These are phyloP conservation scores for Candida odintsovae DNA, from an alignment of 805 yeast species.

Conservation along the genomic window DNA sequence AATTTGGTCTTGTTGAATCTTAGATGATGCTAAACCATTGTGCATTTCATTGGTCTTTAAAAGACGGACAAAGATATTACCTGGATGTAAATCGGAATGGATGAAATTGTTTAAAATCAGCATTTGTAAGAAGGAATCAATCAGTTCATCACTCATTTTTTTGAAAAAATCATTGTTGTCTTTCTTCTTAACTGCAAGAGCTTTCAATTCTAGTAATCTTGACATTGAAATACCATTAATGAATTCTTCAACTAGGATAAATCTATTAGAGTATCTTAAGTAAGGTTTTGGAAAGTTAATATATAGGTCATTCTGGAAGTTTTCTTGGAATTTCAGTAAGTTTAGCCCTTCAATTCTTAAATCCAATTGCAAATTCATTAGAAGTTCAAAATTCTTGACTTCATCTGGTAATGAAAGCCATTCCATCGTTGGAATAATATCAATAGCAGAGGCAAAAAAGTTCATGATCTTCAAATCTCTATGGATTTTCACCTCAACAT, in stretches of 20 bases:
- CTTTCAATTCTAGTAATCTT: slow-evolving; percentile 42
- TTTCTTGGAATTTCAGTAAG: slow-evolving; percentile 60
- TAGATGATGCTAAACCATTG: slow-evolving; percentile 22
- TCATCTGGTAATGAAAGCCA: slow-evolving; percentile 96
- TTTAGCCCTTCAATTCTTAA: slow-evolving; percentile 85
- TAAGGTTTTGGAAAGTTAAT: slow-evolving; percentile 80
- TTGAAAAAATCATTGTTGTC: slow-evolving; percentile 53
- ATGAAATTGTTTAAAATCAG: slow-evolving; percentile 87
- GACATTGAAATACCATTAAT: slow-evolving; percentile 82
- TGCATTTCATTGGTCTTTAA: slow-evolving; percentile 38
- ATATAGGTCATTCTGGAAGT: slow-evolving; percentile 53
- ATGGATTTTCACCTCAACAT: slow-evolving; percentile 61
- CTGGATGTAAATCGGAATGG: slow-evolving; percentile 97
- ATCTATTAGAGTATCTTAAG: slow-evolving; percentile 55
- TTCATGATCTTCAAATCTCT: slow-evolving; percentile 83
- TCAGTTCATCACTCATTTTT: slow-evolving; percentile 70
- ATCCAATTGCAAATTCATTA: slow-evolving; percentile 89
- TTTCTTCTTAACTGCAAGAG: slow-evolving; percentile 15
- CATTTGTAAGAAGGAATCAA: slow-evolving; percentile 92
- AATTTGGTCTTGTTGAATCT: slow-evolving; percentile 18
- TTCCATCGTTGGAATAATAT: slow-evolving; percentile 87
- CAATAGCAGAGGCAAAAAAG: slow-evolving; percentile 66
- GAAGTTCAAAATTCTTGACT: slow-evolving; percentile 76
- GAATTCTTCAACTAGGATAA: slow-evolving; percentile 80
- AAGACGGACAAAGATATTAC: slow-evolving; percentile 79